Evolutionary conservation across 2,329 filamentous ascomycete species (phyloP), one percentile per base, ranked within the genome.

Genomic region (Neofusicoccum parvum): DNA sequence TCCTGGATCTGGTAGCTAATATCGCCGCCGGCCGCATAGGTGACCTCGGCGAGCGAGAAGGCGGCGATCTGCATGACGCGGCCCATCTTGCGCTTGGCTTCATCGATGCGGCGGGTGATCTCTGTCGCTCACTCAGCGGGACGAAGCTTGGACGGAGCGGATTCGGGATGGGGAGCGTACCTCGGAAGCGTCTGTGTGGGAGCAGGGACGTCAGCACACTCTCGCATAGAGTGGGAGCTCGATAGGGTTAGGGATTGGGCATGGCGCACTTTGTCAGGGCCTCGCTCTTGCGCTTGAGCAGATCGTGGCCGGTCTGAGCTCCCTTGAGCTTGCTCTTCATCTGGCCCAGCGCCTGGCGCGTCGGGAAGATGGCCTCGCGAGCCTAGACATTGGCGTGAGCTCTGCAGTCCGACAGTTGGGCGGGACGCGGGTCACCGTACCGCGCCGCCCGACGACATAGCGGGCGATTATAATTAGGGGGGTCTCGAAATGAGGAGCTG

Each of bases 81-180:
- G 66, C 95, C 95, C 94, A 99, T 99, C 84, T 99, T 99, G 73
- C 94, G 91, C 81, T 99, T 99, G 48, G 95, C 95, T 80, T 99
- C 95, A 82, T 99, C 94, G 80, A 99, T 99, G 75, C 95, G 91
- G 78, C 89, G 88, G 58, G 95, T 97, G 74, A 99, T 99, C 74
- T 99, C 95, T 78, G 67, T 60, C 68, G 23, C 50, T 39, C 41
- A 58, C 36, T 65, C 51, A 65, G 63, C 59, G 59, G 59, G 59
- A 51, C 48, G 59, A 60, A 60, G 56, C 56, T 49, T 32, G 56
- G 56, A 37, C 43, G 41, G 56, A 60, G 56, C 43, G 15, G n/a
- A 23, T 36, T 60, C 43, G 43, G 56, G 56, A 37, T 36, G 43
- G 43, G 37, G 23, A 62, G 58, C 58, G 72, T 87, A 95, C 92